Evolutionary conservation across 441 rosid species (phyloP), one percentile per base, ranked within the genome.

Genomic region (Gossypium schwendimanii): DNA sequence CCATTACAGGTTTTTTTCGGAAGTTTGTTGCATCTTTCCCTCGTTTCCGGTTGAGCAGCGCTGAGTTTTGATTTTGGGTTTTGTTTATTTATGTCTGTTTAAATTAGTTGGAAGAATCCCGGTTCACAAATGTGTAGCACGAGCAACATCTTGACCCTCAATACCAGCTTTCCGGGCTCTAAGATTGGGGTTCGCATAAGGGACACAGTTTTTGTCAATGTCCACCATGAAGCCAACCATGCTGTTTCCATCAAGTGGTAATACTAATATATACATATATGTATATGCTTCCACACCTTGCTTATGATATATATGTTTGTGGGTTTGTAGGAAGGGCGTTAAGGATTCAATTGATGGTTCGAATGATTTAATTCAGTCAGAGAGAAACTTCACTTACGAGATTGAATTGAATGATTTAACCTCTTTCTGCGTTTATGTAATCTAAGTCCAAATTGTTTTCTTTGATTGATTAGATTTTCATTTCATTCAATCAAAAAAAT

Each of bases 301-400:
- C 47, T 23, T 23, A 45, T 6, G 54, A 44, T 21, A 39, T 49
- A 54, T 18, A 17, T 54, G 59, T 21, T 20, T 55, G 14, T 6
- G 8, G 26, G 5, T 55, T 55, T 21, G 59, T 10, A 67, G 71
- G 71, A 44, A 50, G 11, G 47, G 60, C 0, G 3, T 50, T 15
- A 39, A 50, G 44, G 44, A 50, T n/a, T 66, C 58, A 3, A 8
- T 49, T 50, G 2, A 17, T n/a, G 45, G 60, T 15, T 50, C 45
- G 2, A 20, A 50, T 15, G 24, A 50, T 15, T 67, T 67, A 2
- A 84, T 90, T 9, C 77, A 47, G 50, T 84, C 87, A 0, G 89
- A 89, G 5, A 18, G 67, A 0, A 82, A 78, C 6, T 90, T 90
- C 50, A 73, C 69, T 1, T 79, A 90, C 15, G 67, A 82, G 73